phyloP scores from a whole-genome alignment of 2,329 filamentous ascomycete species.

The Ciborinia camelliae region DNA sequence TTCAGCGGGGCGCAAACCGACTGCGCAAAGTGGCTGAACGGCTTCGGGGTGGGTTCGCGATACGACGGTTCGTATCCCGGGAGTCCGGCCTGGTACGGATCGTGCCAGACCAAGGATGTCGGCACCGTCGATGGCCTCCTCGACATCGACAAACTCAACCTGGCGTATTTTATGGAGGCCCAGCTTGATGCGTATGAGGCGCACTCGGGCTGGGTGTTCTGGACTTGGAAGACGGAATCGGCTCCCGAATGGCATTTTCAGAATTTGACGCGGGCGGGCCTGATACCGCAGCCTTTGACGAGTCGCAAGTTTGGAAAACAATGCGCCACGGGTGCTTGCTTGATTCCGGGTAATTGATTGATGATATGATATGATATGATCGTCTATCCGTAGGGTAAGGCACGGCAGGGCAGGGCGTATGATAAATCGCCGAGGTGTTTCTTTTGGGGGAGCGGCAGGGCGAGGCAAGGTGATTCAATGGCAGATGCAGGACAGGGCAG shows the following conservation, averaged over 20 bases:
- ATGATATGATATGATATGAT: too few relatives aligned
- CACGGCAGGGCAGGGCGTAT: background rate
- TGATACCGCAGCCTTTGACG: constrained; percentile 41
- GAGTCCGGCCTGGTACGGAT: constrained; percentile 37
- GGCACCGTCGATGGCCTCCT: constrained; percentile 43
- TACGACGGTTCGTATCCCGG: constrained; percentile 42
- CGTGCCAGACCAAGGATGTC: constrained; percentile 45
- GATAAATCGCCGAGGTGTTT: background rate
- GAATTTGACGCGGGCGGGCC: constrained; percentile 40
- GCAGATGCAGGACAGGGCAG: too few relatives aligned
- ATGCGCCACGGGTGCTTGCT: constrained; percentile 31
- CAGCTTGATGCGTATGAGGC: constrained; percentile 44
- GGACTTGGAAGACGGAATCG: constrained; percentile 45
- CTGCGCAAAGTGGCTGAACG: constrained; percentile 49
- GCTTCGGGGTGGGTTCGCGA: constrained; percentile 58
- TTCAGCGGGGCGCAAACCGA: constrained; percentile 45
- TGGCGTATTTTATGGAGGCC: constrained; percentile 44
- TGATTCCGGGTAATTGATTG: constrained; percentile 33
- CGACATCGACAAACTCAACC: constrained; percentile 39
- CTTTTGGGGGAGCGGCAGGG: background rate
- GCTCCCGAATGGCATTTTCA: constrained; percentile 43
- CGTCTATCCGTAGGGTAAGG: too few relatives aligned
- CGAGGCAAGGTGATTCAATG: too few relatives aligned
- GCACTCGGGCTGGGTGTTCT: constrained; percentile 42
- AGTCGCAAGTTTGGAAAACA: constrained; percentile 32